Percentiles rank a stretch among this genome's conserved stretches.
phyloP scores from a whole-genome alignment of 2,329 filamentous ascomycete species.

The Colletotrichum shisoi region DNA sequence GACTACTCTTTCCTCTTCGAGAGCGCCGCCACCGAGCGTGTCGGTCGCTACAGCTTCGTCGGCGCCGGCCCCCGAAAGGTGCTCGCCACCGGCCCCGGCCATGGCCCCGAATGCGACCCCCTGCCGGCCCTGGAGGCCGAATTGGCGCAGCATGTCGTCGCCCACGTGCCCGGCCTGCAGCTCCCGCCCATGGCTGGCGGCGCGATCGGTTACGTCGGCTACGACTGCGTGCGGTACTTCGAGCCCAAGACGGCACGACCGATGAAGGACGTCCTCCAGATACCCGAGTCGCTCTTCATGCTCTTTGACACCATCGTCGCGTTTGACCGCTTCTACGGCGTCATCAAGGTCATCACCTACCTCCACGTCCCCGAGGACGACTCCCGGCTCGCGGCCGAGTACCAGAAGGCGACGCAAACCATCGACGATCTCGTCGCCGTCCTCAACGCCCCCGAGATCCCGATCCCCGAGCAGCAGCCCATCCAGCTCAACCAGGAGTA shows the following conservation, averaged over 20 bases:
- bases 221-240: slow-evolving; percentile 97
- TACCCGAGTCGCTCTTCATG: slow-evolving; percentile 97
- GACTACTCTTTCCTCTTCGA: slow-evolving; percentile 94
- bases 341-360: slow-evolving; percentile 93
- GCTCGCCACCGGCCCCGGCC: slow-evolving; percentile 84
- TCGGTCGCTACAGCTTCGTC: slow-evolving; percentile 95
- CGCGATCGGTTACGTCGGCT: slow-evolving; percentile 95
- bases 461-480: slow-evolving; percentile 77
- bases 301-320: slow-evolving; percentile 93
- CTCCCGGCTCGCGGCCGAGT: slow-evolving; percentile 70
- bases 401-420: slow-evolving; percentile 69
- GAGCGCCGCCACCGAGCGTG: slow-evolving; percentile 90
- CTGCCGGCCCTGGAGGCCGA: slow-evolving; percentile 83
- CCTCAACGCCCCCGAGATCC: slow-evolving; percentile 76
- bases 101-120: slow-evolving; percentile 85
- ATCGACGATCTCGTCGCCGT: slow-evolving; percentile 74
- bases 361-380: slow-evolving; percentile 70
- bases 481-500: slow-evolving; percentile 80
- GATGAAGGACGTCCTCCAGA: slow-evolving; percentile 84
- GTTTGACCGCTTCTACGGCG: slow-evolving; percentile 92
- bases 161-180: slow-evolving; percentile 80
- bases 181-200: slow-evolving; percentile 89
- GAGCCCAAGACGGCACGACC: slow-evolving; percentile 93
- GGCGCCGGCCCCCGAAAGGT: slow-evolving; percentile 82
- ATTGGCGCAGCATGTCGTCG: slow-evolving; percentile 79